These are phyloP conservation scores for Henckelia pumila DNA, from an alignment of 257 asterid genomes.

Conservation along the genomic window DNA sequence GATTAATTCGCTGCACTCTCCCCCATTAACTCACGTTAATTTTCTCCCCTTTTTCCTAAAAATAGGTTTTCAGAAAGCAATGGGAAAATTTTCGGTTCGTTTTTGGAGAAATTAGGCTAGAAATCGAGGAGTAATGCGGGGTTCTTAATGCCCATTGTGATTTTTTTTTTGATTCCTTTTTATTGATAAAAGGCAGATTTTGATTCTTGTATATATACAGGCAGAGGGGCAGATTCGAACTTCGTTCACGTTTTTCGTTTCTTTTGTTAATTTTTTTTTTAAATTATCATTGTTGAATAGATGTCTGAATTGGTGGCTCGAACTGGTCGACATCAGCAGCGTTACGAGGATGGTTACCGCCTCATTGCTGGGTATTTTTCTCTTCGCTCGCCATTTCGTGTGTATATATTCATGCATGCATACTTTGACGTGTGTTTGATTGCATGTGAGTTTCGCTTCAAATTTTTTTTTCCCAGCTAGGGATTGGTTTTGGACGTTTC, in stretches of 20 bases:
- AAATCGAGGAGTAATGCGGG: slow-evolving; percentile 25
- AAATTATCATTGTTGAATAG: slow-evolving; percentile 24
- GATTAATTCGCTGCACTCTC: slow-evolving; percentile 44
- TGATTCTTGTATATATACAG: slow-evolving; percentile 18
- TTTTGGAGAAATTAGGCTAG: slow-evolving; percentile 23
- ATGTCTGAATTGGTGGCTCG: slow-evolving; percentile 83
- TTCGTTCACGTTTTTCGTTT: not conserved
- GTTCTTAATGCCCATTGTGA: slow-evolving; percentile 5
- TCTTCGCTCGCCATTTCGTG: not conserved
- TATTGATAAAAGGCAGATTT: slow-evolving; percentile 21
- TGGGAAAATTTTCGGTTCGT: slow-evolving; percentile 20
- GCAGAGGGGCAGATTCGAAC: slow-evolving; percentile 1
- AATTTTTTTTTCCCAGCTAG: slow-evolving; percentile 14
- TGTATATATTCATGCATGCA: slow-evolving; percentile 33
- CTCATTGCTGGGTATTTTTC: slow-evolving; percentile 53
- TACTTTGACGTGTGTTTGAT: slow-evolving; percentile 25
- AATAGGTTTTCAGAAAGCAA: slow-evolving; percentile 17
- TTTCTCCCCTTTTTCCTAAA: slow-evolving; percentile 23
- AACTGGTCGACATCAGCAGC: slow-evolving; percentile 64
- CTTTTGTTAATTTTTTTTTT: not conserved
- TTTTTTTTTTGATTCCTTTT: slow-evolving; percentile 27
- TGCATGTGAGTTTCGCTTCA: slow-evolving; percentile 28
- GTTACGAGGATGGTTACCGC: slow-evolving; percentile 56
- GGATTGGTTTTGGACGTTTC: slow-evolving; percentile 23
- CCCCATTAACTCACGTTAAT: slow-evolving; percentile 28